These are phyloP conservation scores for Annulohypoxylon moriforme DNA, from an alignment of 495 filamentous ascomycete species.

Conservation along the genomic window DNA sequence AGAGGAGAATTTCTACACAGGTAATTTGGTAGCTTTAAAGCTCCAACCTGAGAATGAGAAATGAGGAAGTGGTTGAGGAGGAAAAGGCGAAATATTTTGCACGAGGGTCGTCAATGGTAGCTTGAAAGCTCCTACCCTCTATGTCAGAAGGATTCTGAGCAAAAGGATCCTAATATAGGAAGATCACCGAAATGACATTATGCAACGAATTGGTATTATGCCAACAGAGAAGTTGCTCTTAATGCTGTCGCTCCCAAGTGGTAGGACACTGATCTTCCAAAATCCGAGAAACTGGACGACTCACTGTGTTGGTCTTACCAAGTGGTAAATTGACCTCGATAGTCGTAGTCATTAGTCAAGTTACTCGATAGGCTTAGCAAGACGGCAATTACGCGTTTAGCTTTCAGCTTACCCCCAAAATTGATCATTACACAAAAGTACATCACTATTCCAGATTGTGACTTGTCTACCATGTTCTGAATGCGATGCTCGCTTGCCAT, in stretches of 20 bases:
- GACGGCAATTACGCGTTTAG: constrained; percentile 7
- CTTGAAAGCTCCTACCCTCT: constrained; percentile 65
- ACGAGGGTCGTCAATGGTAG: constrained; percentile 59
- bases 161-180: constrained; percentile 14
- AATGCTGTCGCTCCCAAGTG: constrained; percentile 42
- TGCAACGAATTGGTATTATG: constrained; percentile 20
- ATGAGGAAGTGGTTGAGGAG: constrained; percentile 34
- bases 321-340: constrained; percentile 30
- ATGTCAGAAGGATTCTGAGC: constrained; percentile 18
- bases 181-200: constrained; percentile 9
- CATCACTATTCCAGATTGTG: background rate
- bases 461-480: background rate
- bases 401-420: constrained; percentile 32
- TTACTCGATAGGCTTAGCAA: constrained; percentile 28
- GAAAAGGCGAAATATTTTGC: constrained; percentile 36
- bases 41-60: constrained; percentile 57
- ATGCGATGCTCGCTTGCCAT: background rate
- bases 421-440: constrained; percentile 28
- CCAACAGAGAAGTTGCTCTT: constrained; percentile 20
- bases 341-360: constrained; percentile 26
- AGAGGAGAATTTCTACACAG: constrained; percentile 45
- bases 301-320: constrained; percentile 26
- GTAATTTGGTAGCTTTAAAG: constrained; percentile 65
- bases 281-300: constrained; percentile 22
- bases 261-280: constrained; percentile 29